A percentile compares a stretch with the other conserved stretches of the same genome.
phyloP scores from a whole-genome alignment of 306 rosid species.

The Dicorynia guianensis region DNA sequence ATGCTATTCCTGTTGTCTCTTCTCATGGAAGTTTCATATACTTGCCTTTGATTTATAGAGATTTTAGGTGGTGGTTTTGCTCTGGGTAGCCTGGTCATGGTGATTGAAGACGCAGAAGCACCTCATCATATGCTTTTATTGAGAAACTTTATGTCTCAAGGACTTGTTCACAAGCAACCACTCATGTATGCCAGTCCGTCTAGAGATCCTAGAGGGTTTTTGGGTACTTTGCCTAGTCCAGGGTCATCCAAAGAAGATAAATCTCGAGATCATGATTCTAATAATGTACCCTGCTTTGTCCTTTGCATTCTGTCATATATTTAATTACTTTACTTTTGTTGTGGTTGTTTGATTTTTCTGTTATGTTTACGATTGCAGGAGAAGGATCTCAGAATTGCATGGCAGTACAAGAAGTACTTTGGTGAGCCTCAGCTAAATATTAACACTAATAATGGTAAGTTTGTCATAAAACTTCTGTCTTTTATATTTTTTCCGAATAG shows the following conservation, averaged over 20 bases:
- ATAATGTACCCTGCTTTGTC: constrained; percentile 55
- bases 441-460: constrained; percentile 56
- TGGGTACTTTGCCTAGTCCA: constrained; percentile 88
- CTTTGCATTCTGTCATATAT: constrained; percentile 12
- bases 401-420: constrained; percentile 93
- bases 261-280: constrained; percentile 49
- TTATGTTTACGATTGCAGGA: constrained; percentile 57
- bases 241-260: constrained; percentile 64
- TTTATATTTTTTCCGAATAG: constrained; percentile 11
- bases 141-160: constrained; percentile 94
- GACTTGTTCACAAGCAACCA: constrained; percentile 79
- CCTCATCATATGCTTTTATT: constrained; percentile 97
- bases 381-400: constrained; percentile 84
- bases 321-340: constrained; percentile 12
- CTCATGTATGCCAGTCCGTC: constrained; percentile 89
- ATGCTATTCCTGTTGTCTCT: constrained; percentile 4
- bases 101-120: constrained; percentile 95
- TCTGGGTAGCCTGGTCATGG: constrained; percentile 86
- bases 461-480: constrained; percentile 3
- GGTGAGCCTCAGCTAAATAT: constrained; percentile 67
- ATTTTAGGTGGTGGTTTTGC: constrained; percentile 89
- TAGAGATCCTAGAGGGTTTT: constrained; percentile 77
- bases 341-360: constrained; percentile 25
- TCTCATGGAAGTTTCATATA: constrained; percentile 22
- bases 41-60: constrained; percentile 49